phyloP scores from a whole-genome alignment of 2,329 filamentous ascomycete species.

The Phialophora verrucosa region DNA sequence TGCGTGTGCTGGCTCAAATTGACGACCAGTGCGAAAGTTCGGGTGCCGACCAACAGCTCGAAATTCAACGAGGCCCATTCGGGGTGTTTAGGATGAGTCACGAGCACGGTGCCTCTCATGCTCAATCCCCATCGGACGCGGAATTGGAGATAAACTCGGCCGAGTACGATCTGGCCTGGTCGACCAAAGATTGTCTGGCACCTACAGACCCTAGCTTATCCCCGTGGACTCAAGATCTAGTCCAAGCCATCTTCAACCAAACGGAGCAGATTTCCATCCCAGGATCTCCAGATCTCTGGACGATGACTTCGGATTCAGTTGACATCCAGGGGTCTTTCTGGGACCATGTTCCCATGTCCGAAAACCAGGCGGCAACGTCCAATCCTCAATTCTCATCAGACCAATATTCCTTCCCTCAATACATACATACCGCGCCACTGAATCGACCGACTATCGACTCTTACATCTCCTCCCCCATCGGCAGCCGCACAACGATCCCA shows the following conservation, averaged over 20 bases:
- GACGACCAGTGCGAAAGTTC: constrained; percentile 41
- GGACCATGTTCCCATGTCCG: background rate
- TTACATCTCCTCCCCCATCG: background rate
- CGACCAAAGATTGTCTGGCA: background rate
- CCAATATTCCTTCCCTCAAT: background rate
- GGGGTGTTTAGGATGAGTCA: constrained; percentile 22
- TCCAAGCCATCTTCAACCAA: background rate
- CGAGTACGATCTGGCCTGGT: background rate
- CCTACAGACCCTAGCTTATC: background rate
- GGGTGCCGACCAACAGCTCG: background rate
- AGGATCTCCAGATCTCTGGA: background rate
- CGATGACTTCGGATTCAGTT: background rate
- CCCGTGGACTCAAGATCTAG: background rate
- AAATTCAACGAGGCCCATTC: constrained; percentile 26
- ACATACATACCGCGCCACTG: background rate
- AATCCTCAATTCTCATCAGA: background rate
- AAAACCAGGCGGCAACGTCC: background rate
- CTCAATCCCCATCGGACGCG: background rate
- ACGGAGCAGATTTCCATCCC: background rate
- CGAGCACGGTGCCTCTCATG: background rate
- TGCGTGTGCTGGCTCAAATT: constrained; percentile 39
- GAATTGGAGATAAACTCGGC: background rate
- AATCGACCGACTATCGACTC: background rate
- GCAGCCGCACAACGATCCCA: constrained; percentile 21
- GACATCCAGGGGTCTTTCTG: background rate